Base-by-base conservation (phyloP, 495 filamentous ascomycete genomes). In the Lophiostoma macrostomum region DNA sequence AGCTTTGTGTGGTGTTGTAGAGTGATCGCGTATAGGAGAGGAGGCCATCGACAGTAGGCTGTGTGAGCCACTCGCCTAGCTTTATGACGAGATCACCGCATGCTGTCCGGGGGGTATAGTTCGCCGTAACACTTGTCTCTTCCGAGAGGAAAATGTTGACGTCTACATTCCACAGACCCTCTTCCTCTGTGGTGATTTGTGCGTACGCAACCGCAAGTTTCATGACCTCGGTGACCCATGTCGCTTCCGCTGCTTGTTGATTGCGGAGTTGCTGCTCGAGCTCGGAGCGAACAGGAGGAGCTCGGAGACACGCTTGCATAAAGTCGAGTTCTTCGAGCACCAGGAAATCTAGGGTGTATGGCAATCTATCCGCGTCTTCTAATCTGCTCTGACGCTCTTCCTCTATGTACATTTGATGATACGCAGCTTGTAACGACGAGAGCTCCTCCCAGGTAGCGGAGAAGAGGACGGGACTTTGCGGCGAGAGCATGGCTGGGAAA, bases 111-210 rank as follows among this genome's bases (percentile, higher is more conserved):
- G 93, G 87, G 1, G 91, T 95, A 67, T 96, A 98, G 65, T 97
- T 96, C 20, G 91, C 86, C n/a, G 90, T 95, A 40, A 96, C 84
- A 11, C 89, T 88, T 2, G 88, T 91, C 69, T 98, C 93, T 64
- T 98, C 93, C 0, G 90, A 90, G 23, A 98, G 76, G 69, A 94
- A 98, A 1, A 97, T 77, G 39, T 94, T 97, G 46, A 95, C 82
- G 69, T 98, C 93, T 51, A 96, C 84, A 49, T 97, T 89, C 93
- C 93, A 98, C 23, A 98, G 72, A 6, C 86, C 88, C 68, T 94
- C 88, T 64, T 97, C 94, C 65, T 98, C 93, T 11, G 79, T 82
- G 3, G 88, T 88, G 56, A 98, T 94, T 56, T 94, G 89, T n/a
- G 89, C 83, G 67, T 94, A 95, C 2, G 83, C 81, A 4, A 86